Evolutionary conservation across 495 filamentous ascomycete species (phyloP).

Genomic region (Neurospora tetraspora): DNA sequence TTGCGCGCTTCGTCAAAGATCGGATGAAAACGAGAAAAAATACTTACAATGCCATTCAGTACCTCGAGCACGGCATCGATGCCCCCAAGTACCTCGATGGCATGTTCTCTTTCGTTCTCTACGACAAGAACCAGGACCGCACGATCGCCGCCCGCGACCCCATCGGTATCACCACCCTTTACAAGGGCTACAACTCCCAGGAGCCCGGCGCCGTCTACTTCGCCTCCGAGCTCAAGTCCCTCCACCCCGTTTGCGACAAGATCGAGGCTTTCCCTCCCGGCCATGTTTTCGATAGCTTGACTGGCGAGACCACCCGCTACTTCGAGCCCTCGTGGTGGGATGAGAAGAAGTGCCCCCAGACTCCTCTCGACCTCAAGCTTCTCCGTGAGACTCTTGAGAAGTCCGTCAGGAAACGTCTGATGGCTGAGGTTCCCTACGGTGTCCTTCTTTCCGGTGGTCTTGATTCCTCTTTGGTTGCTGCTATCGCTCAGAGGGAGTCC

Average conservation of each 20-base stretch:
- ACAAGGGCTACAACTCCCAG: constrained; percentile 78
- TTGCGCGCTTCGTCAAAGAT: background rate
- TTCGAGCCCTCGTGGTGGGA: constrained; percentile 94
- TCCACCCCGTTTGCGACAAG: constrained; percentile 90
- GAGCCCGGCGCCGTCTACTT: constrained; percentile 86
- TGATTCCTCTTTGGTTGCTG: constrained; percentile 88
- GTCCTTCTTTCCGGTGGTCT: constrained; percentile 91
- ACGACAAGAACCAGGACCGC: constrained; percentile 85
- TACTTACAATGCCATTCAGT: constrained; percentile 39
- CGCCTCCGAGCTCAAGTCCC: constrained; percentile 89
- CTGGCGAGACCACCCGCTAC: constrained; percentile 69
- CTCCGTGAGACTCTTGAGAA: constrained; percentile 76
- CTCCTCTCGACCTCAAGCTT: constrained; percentile 68
- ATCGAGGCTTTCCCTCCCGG: constrained; percentile 91
- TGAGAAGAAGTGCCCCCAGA: constrained; percentile 61
- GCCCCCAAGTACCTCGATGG: constrained; percentile 92
- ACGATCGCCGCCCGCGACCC: constrained; percentile 91
- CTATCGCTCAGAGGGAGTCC: constrained; percentile 91
- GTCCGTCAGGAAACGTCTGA: constrained; percentile 89
- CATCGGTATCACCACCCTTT: constrained; percentile 95
- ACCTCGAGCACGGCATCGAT: constrained; percentile 83
- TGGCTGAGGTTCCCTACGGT: constrained; percentile 98
- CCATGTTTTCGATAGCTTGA: constrained; percentile 89
- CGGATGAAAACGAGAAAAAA: background rate
- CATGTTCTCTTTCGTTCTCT: constrained; percentile 99